Conservation (phyloP, 768 basidiomycete genomes). For the Multifurca ochricompacta region DNA sequence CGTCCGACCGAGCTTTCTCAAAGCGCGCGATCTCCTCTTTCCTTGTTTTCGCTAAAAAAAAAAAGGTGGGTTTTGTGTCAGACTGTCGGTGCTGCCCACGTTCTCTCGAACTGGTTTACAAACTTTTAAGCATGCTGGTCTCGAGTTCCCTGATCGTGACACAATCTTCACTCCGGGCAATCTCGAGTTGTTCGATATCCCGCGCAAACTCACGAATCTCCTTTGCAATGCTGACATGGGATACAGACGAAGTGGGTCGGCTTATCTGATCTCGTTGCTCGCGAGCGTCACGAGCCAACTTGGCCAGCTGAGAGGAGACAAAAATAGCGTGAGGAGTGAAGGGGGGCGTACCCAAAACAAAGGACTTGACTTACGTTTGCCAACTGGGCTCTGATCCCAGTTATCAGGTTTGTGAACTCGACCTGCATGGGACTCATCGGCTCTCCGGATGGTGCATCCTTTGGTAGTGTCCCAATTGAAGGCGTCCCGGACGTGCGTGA, state of each 20-base stretch:
- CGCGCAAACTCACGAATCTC: constrained; percentile 38
- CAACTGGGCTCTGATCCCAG: constrained; percentile 43
- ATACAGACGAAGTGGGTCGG: constrained; percentile 28
- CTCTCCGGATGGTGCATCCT: constrained; percentile 16
- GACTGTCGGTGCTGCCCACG: not conserved
- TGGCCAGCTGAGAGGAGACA: constrained; percentile 34
- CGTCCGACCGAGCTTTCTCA: constrained; percentile 67
- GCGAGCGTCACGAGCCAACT: constrained; percentile 33
- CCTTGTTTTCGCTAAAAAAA: constrained; percentile 59
- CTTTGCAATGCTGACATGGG: constrained; percentile 43
- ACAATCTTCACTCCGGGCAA: constrained; percentile 34
- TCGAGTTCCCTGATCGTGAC: constrained; percentile 49
- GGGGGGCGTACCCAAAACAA: not conserved
- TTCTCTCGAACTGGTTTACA: constrained; percentile 15
- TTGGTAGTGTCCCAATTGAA: constrained; percentile 4
- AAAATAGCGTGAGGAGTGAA: not conserved
- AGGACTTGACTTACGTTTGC: constrained; percentile 42
- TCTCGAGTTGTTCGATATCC: constrained; percentile 46
- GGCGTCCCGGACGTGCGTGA: not conserved
- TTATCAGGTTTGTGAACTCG: constrained; percentile 48
- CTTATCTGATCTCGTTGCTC: constrained; percentile 28
- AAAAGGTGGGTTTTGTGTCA: not conserved
- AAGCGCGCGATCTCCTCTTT: constrained; percentile 80
- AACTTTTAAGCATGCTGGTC: constrained; percentile 62
- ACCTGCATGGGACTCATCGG: constrained; percentile 60